A percentile compares a stretch with the other conserved stretches of the same genome.
phyloP scores from a whole-genome alignment of 805 yeast species.

The Kuraishia hungarica region DNA sequence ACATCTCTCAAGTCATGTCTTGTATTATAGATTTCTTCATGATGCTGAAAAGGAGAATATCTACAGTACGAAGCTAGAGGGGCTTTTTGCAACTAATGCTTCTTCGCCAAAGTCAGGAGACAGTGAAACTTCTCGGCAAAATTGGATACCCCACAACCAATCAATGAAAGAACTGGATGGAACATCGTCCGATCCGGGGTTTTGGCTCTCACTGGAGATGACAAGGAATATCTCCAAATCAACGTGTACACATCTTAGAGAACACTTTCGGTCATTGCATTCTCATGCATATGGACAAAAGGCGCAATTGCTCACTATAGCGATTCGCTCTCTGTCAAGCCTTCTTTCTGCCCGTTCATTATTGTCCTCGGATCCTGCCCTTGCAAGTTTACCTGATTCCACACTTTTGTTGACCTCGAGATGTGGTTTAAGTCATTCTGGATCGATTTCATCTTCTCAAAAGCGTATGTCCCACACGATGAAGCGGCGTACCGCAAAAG shows the following conservation, averaged over 20 bases:
- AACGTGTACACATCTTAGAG: neutral
- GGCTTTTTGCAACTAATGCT: neutral
- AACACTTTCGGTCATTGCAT: neutral
- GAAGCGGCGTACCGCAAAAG: neutral
- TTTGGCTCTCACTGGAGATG: neutral
- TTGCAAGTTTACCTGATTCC: neutral
- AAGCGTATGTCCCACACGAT: neutral
- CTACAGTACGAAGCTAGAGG: neutral
- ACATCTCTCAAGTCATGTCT: constrained; percentile 8
- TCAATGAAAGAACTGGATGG: neutral
- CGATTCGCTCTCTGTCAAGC: neutral
- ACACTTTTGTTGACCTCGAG: neutral
- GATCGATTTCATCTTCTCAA: neutral
- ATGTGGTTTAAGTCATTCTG: too few relatives aligned
- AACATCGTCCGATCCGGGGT: neutral
- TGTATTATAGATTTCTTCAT: constrained; percentile 10
- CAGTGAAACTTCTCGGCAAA: neutral
- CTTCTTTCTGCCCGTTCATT: neutral
- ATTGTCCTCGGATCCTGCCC: neutral
- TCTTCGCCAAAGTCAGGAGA: neutral
- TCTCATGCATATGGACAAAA: neutral
- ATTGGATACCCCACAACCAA: too few relatives aligned
- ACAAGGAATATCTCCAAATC: neutral
- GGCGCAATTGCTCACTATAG: neutral
- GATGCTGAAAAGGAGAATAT: constrained; percentile 5